Evolutionary conservation across 495 filamentous ascomycete genomes (phyloP), one percentile per base, ranked within the genome.

Genomic region (Cladorrhinum samala): DNA sequence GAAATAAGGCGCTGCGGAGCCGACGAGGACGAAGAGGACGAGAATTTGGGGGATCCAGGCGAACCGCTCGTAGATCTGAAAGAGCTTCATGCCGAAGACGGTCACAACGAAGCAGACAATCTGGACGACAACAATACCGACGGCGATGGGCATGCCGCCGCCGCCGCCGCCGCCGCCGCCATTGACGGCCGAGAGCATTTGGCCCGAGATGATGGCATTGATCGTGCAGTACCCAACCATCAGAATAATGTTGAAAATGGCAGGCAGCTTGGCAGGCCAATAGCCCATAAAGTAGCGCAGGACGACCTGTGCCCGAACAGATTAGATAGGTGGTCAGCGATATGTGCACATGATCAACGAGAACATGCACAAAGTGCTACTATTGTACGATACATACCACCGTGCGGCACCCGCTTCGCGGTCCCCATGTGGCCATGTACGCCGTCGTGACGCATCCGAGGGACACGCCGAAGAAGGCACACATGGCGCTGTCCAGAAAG

Each of bases 201-300:
- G 86, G 2, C 87, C 87, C 2, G 83, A 80, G 18, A 89, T 77
- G 18, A 89, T 83, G 46, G 77, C 81, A 59, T 85, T 80, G 53
- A 89, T 81, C 68, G 89, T 65, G 45, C 76, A 73, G 55, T 89
- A 91, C 13, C 87, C 87, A 23, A 88, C 69, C 65, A 88, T 77
- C 49, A 87, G 76, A 37, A 89, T 77, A 14, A 89, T 68, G 56
- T 89, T 88, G 49, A 91, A 69, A 19, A 88, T 52, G 14, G 87
- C 84, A 41, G 88, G 76, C 7, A 89, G 66, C 67, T 89, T 89
- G 58, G 79, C 81, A 1, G 87, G 86, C 83, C 84, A 90, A 80
- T 85, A 89, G 36, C 87, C 87, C 79, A 89, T 88, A 21, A 81
- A 77, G 68, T 84, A 91, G 14, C 86, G 77, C 19, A 83, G 75